phyloP scores from a whole-genome alignment of 257 asterid genomes.

The Penstemon barbatus region DNA sequence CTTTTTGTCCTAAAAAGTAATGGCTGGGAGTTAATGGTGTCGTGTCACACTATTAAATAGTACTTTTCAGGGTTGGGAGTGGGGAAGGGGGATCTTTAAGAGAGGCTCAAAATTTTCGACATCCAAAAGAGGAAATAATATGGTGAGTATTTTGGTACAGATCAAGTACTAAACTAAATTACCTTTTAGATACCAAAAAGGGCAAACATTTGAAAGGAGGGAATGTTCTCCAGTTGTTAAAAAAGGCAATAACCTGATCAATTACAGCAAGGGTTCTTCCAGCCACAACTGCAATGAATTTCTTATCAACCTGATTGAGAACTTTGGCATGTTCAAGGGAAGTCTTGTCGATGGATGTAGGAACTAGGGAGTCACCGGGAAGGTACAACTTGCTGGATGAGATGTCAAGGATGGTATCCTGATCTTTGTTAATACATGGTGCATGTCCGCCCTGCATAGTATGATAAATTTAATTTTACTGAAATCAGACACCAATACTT shows the following conservation, averaged over 20 bases:
- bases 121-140: not conserved
- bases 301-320: conserved; percentile 93
- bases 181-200: conserved; percentile 18
- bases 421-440: conserved; percentile 33
- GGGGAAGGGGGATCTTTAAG: not conserved
- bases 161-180: not conserved
- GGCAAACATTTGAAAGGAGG: conserved; percentile 1
- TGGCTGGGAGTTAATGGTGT: not conserved
- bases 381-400: conserved; percentile 64
- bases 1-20: not conserved
- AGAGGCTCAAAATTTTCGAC: not conserved
- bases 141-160: not conserved
- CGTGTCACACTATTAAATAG: not conserved
- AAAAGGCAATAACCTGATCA: conserved; percentile 72
- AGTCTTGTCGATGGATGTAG: conserved; percentile 69
- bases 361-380: conserved; percentile 65
- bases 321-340: conserved; percentile 75
- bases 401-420: conserved; percentile 65
- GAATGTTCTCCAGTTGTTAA: conserved; percentile 11
- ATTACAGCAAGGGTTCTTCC: conserved; percentile 71
- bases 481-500: conserved; percentile 22
- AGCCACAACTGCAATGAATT: conserved; percentile 87
- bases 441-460: conserved; percentile 43
- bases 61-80: not conserved
- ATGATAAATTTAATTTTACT: conserved; percentile 28